Evolutionary conservation across 768 basidiomycete species (phyloP).

Genomic region (Heimioporus sp.): DNA sequence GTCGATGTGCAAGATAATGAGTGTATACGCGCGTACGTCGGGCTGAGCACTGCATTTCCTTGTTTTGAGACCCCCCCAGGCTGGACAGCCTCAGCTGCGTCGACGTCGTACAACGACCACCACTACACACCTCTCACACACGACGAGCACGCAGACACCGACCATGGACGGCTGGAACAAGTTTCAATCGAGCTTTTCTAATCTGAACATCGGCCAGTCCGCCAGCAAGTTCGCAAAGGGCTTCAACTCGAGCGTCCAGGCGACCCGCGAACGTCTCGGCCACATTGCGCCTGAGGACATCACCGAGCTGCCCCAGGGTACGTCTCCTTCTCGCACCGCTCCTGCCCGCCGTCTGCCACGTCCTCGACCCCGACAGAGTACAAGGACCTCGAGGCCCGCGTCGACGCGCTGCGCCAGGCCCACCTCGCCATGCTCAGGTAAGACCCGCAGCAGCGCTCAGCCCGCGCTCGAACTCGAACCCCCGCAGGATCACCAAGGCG

Average conservation of each 20-base stretch:
- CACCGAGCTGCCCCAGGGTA: constrained; percentile 89
- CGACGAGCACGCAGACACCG: background rate
- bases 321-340: constrained; percentile 7
- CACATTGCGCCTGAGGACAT: constrained; percentile 92
- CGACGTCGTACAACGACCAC: constrained; percentile 2
- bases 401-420: constrained; percentile 84
- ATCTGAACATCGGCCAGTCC: constrained; percentile 70
- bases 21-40: constrained; percentile 31
- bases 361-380: constrained; percentile 62
- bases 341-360: background rate
- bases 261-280: constrained; percentile 84
- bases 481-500: constrained; percentile 73
- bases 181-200: constrained; percentile 57
- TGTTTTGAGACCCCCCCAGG: constrained; percentile 7
- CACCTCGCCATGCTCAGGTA: constrained; percentile 80
- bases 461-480: background rate
- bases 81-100: constrained; percentile 2
- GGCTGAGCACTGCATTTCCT: constrained; percentile 19
- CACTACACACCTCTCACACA: constrained; percentile 3
- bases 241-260: constrained; percentile 80
- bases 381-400: constrained; percentile 91
- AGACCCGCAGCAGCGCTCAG: constrained; percentile 17
- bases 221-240: constrained; percentile 77
- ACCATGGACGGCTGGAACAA: constrained; percentile 63
- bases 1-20: background rate